Evolutionary conservation across 2,329 filamentous ascomycete species (phyloP).

Genomic region (Nemania sp.): DNA sequence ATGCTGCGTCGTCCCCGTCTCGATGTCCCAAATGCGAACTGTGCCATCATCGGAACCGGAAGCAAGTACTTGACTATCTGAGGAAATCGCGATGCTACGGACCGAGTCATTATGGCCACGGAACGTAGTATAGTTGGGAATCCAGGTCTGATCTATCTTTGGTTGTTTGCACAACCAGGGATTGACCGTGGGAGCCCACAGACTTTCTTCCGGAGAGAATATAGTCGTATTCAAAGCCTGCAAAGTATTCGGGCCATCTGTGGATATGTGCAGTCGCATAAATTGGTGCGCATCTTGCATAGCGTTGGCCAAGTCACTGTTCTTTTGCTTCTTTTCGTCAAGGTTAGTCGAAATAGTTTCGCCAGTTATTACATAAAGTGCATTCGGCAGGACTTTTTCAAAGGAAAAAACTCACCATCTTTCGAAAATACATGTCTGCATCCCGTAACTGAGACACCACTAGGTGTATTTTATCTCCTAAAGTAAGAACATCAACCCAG

Average conservation of each 20-base stretch:
- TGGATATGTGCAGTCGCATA: not conserved
- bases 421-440: not conserved
- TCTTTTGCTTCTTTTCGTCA: not conserved
- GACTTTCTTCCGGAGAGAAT: not conserved
- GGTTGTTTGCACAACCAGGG: not conserved
- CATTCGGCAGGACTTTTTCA: not conserved
- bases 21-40: not conserved
- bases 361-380: too few relatives aligned
- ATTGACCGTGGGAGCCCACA: not conserved
- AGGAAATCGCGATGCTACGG: not conserved
- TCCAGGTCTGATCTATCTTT: not conserved
- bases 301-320: not conserved
- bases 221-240: not conserved
- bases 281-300: not conserved
- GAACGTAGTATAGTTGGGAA: not conserved
- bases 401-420: not conserved
- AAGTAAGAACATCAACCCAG: conserved; percentile 3
- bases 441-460: not conserved
- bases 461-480: not conserved
- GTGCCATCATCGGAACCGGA: conserved; percentile 3
- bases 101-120: not conserved
- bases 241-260: not conserved
- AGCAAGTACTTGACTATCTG: not conserved
- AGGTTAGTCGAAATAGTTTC: too few relatives aligned
- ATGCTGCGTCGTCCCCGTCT: not conserved